phyloP scores from a whole-genome alignment of 768 basidiomycete species.

The Boletus vinaceobasis region DNA sequence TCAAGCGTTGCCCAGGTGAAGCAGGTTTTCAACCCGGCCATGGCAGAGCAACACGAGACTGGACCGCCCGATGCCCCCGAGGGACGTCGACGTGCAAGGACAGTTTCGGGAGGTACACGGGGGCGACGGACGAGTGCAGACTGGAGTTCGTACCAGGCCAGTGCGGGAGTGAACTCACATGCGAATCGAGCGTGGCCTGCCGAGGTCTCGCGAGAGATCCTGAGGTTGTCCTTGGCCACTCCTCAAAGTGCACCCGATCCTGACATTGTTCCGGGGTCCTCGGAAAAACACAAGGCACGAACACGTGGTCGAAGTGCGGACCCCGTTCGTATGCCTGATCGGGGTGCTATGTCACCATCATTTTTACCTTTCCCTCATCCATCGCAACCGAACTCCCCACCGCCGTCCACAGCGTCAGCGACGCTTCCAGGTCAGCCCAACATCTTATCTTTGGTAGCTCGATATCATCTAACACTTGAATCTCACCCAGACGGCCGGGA shows the following conservation, averaged over 20 bases:
- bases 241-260: conserved; percentile 2
- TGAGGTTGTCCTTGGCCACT: conserved; percentile 42
- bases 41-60: conserved; percentile 5
- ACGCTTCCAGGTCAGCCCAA: conserved; percentile 23
- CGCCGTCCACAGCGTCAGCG: conserved; percentile 21
- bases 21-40: conserved; percentile 6
- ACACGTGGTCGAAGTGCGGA: conserved; percentile 23
- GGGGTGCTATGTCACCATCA: conserved; percentile 15
- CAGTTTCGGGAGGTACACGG: conserved; percentile 35
- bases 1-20: conserved; percentile 28
- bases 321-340: conserved; percentile 18
- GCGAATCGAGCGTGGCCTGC: conserved; percentile 52
- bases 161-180: conserved; percentile 26
- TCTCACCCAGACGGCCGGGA: conserved; percentile 16
- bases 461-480: background rate
- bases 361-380: conserved; percentile 33
- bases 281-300: conserved; percentile 1
- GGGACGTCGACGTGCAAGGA: conserved; percentile 22
- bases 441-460: background rate
- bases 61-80: conserved; percentile 1
- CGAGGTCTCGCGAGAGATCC: conserved; percentile 53
- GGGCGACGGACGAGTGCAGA: conserved; percentile 54
- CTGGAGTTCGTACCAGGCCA: conserved; percentile 50
- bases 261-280: conserved; percentile 24
- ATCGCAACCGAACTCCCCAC: conserved; percentile 19